These are phyloP conservation scores for Curvularia hawaiiensis DNA, from an alignment of 2,329 filamentous ascomycete species.

Conservation along the genomic window DNA sequence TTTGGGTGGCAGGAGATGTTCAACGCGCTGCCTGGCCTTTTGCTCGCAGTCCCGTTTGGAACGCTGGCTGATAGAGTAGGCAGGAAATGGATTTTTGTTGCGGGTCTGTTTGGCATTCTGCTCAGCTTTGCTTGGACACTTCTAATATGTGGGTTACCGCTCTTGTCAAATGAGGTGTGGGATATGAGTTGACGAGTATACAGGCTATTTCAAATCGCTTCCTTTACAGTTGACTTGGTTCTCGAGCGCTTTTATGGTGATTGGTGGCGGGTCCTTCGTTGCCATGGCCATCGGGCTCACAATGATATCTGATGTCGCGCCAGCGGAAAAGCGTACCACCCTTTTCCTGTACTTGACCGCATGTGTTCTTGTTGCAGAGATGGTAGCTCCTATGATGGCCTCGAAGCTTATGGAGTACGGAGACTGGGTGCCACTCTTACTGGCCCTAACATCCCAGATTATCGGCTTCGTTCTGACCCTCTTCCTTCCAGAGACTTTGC, in stretches of 20 bases:
- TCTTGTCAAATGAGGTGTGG: neutral
- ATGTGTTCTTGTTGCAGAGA: slow-evolving; percentile 41
- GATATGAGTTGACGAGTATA: slow-evolving; percentile 7
- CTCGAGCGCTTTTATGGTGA: slow-evolving; percentile 52
- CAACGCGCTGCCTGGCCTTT: slow-evolving; percentile 50
- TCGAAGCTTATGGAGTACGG: slow-evolving; percentile 41
- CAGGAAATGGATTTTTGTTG: slow-evolving; percentile 52
- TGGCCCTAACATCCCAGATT: slow-evolving; percentile 38
- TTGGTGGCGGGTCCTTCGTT: slow-evolving; percentile 56
- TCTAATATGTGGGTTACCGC: slow-evolving; percentile 36
- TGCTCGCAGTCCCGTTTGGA: slow-evolving; percentile 57
- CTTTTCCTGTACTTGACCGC: slow-evolving; percentile 38
- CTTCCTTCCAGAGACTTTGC: slow-evolving; percentile 43
- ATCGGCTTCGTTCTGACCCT: slow-evolving; percentile 33
- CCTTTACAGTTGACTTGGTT: slow-evolving; percentile 57
- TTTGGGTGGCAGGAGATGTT: slow-evolving; percentile 58
- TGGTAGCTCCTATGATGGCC: slow-evolving; percentile 43
- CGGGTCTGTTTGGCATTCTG: slow-evolving; percentile 51
- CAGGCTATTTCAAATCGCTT: slow-evolving; percentile 44
- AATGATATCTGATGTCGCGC: slow-evolving; percentile 58
- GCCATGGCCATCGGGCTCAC: slow-evolving; percentile 55
- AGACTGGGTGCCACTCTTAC: slow-evolving; percentile 40
- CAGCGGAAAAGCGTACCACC: slow-evolving; percentile 49
- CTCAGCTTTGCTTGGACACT: slow-evolving; percentile 39
- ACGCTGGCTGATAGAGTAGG: slow-evolving; percentile 56